Evolutionary conservation across 169 alveolate species (phyloP), one percentile per base, ranked within the genome.

Genomic region (Plasmodium vinckei): DNA sequence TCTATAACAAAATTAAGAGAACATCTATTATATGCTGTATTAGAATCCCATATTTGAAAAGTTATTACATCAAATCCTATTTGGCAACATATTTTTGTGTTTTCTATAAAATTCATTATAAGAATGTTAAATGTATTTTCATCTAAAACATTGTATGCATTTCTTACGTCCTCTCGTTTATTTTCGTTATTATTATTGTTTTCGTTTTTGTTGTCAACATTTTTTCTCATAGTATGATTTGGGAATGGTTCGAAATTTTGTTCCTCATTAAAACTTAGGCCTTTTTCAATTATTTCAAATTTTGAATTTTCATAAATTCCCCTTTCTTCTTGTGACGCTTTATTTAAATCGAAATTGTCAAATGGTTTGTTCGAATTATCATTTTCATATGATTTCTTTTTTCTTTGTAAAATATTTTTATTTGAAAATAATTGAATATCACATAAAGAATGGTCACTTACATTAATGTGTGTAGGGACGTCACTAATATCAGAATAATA

Each of bases 1-100:
- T 82, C 90, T 17, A 82, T 82, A 51, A 82, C 90, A 57, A 82
- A 82, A 82, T 82, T 82, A 17, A 82, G 47, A 67, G 90, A 82
- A 13, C 90, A 82, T 47, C 90, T 68, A 69, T 82, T 82, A 53
- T 68, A 82, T 9, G 86, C 90, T 5, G 82, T 82, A 64, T 82
- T 82, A 10, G 90, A 82, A 39, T 82, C 90, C 90, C 90, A 82
- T 68, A 82, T 71, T 61, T 82, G 90, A 0, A 82, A 68, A 21
- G 51, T 67, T 5, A 82, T 54, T n/a, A 82, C 86, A 57, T 82
- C 84, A 72, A 68, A 82, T 56, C 44, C 69, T 21, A 82, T 59
- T 46, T 56, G 33, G 13, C 63, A 57, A 60, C 57, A 25, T n/a
- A 82, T 46, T 56, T 39, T 68, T n/a, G 69, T 49, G 59, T 82